These are phyloP conservation scores for Phylloporus arenicola DNA, from an alignment of 768 basidiomycete genomes.

Conservation along the genomic window DNA sequence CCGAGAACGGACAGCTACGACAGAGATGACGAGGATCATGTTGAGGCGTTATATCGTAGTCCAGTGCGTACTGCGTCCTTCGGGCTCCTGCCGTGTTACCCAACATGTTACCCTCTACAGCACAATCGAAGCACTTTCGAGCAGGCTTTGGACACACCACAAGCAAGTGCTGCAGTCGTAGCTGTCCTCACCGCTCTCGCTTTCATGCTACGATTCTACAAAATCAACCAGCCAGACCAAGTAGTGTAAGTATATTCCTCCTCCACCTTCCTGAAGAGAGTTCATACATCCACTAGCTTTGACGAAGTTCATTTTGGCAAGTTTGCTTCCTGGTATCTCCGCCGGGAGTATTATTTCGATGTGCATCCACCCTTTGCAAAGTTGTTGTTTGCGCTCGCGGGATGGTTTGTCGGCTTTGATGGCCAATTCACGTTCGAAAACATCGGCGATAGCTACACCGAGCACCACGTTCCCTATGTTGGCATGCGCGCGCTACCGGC, in stretches of 20 bases:
- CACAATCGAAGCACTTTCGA: slow-evolving; percentile 57
- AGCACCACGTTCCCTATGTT: slow-evolving; percentile 84
- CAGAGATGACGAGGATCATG: slow-evolving; percentile 49
- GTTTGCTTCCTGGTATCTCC: slow-evolving; percentile 92
- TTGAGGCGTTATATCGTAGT: slow-evolving; percentile 43
- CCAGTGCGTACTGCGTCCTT: slow-evolving; percentile 34
- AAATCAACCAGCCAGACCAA: slow-evolving; percentile 91
- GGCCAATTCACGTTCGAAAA: slow-evolving; percentile 91
- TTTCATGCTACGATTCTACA: slow-evolving; percentile 85
- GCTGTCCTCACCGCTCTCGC: slow-evolving; percentile 65
- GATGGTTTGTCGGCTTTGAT: slow-evolving; percentile 96
- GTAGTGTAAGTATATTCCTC: slow-evolving; percentile 64
- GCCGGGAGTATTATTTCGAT: slow-evolving; percentile 96
- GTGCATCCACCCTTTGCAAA: slow-evolving; percentile 98
- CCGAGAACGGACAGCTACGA: slow-evolving; percentile 25
- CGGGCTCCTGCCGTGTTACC: slow-evolving; percentile 8
- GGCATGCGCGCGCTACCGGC: slow-evolving; percentile 93
- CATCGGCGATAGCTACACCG: slow-evolving; percentile 90
- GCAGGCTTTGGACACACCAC: slow-evolving; percentile 53
- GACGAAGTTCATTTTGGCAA: slow-evolving; percentile 99
- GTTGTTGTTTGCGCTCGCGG: slow-evolving; percentile 86
- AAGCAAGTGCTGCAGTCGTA: slow-evolving; percentile 60
- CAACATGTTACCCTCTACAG: slow-evolving; percentile 31
- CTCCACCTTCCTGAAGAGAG: background rate
- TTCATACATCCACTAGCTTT: slow-evolving; percentile 49